Conservation (phyloP, 129 eudicot species). For the Ambrosia artemisiifolia region DNA sequence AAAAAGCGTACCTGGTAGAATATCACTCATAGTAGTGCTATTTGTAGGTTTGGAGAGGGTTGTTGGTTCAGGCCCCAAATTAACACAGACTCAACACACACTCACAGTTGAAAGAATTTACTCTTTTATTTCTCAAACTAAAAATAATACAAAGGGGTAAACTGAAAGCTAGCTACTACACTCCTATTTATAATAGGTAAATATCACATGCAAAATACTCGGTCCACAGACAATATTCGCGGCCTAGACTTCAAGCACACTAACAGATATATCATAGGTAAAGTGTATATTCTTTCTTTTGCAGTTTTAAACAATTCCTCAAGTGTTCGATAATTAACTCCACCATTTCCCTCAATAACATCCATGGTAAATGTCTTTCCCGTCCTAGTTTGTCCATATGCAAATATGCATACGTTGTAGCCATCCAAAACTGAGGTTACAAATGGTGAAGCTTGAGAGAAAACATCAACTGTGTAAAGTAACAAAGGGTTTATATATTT, state of each 20-base stretch:
- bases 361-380: conserved; percentile 99
- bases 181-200: no score
- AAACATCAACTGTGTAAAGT: conserved; percentile 66
- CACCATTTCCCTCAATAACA: conserved; percentile 75
- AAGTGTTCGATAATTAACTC: conserved; percentile 92
- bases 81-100: no score
- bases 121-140: no score
- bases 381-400: conserved; percentile 97
- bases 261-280: conserved; percentile 74
- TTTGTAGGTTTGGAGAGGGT: no score
- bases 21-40: no score
- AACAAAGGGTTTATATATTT: background rate
- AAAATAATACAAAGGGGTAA: no score
- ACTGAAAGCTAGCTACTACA: no score
- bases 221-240: no score
- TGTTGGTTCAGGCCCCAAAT: no score
- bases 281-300: conserved; percentile 67
- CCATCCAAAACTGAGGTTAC: conserved; percentile 90
- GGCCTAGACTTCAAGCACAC: conserved; percentile 85
- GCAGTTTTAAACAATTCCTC: conserved; percentile 78
- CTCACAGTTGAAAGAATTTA: no score
- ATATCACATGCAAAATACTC: no score
- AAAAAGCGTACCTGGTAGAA: no score
- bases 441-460: conserved; percentile 84
- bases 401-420: conserved; percentile 94